phyloP scores from a whole-genome alignment of 1,284 basidiomycete genomes.

The Vanrija pseudolonga region DNA sequence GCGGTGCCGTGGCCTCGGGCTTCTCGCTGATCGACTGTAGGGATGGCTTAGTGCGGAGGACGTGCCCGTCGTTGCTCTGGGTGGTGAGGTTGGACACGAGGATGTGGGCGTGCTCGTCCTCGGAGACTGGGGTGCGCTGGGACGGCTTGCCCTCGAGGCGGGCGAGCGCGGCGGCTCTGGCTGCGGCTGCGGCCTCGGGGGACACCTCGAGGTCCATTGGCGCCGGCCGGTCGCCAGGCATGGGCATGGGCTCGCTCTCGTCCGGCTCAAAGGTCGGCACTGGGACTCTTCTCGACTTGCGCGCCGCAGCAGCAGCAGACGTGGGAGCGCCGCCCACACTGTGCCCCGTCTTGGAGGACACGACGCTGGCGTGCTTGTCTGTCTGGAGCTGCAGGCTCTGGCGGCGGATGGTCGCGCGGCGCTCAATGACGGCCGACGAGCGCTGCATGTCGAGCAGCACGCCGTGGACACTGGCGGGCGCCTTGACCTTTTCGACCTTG shows the following conservation, averaged over 20 bases:
- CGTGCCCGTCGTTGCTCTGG: too few species aligned
- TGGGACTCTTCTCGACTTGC: slow-evolving; percentile 3
- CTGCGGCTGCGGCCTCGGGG: slow-evolving; percentile 1
- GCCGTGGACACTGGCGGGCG: slow-evolving; percentile 5
- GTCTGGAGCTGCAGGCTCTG: not conserved
- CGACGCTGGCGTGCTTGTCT: too few species aligned
- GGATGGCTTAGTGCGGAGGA: too few species aligned
- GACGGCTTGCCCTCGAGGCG: slow-evolving; percentile 2
- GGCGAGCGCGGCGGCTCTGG: slow-evolving; percentile 8
- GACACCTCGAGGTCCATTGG: slow-evolving; percentile 2
- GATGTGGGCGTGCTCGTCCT: not conserved
- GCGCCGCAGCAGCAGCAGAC: too few species aligned
- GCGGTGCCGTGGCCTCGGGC: too few species aligned
- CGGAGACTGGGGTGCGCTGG: not conserved
- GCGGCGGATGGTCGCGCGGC: slow-evolving; percentile 2
- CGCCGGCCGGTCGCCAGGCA: not conserved
- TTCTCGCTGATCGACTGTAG: too few species aligned
- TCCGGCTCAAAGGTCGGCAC: slow-evolving; percentile 3
- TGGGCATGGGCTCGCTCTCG: slow-evolving; percentile 1
- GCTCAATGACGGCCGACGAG: slow-evolving; percentile 1
- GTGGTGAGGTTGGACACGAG: too few species aligned
- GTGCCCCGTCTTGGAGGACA: too few species aligned
- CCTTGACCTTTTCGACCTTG: not conserved
- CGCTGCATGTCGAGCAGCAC: slow-evolving; percentile 15
- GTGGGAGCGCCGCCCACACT: too few species aligned